Percentiles rank a stretch among this genome's conserved stretches.
phyloP scores from a whole-genome alignment of 805 yeast genomes.

The Spathaspora passalidarum region DNA sequence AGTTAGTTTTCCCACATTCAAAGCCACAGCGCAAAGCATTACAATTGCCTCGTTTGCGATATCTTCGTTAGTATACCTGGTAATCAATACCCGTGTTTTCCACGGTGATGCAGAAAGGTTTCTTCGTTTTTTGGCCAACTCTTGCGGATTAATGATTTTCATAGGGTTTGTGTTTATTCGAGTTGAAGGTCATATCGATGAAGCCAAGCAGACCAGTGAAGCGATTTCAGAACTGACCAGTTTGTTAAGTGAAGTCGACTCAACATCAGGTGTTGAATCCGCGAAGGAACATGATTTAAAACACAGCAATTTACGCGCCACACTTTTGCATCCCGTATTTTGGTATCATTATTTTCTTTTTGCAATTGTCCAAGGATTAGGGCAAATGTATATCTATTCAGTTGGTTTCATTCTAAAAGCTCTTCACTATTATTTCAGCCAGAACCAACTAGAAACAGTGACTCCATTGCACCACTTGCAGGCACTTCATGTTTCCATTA shows the following conservation, averaged over 20 bases:
- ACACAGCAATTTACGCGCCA: slow-evolving; percentile 15
- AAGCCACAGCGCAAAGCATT: slow-evolving; percentile 35
- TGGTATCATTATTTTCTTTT: slow-evolving; percentile 31
- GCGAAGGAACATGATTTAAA: slow-evolving; percentile 11
- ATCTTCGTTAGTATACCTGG: slow-evolving; percentile 25
- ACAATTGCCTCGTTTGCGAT: slow-evolving; percentile 39
- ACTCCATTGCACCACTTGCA: slow-evolving; percentile 21
- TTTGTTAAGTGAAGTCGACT: background rate
- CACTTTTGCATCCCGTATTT: slow-evolving; percentile 27
- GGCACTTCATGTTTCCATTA: slow-evolving; percentile 32
- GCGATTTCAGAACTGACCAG: background rate
- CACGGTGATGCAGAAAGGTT: slow-evolving; percentile 21
- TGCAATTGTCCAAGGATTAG: slow-evolving; percentile 33
- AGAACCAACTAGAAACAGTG: background rate
- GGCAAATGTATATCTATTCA: slow-evolving; percentile 36
- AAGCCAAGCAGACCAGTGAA: background rate
- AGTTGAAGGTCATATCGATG: slow-evolving; percentile 24
- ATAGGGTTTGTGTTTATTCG: slow-evolving; percentile 30
- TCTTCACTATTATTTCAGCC: slow-evolving; percentile 17
- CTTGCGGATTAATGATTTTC: slow-evolving; percentile 21
- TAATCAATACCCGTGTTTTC: slow-evolving; percentile 17
- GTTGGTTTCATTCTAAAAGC: slow-evolving; percentile 33
- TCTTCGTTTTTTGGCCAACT: slow-evolving; percentile 19
- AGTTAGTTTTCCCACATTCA: slow-evolving; percentile 26
- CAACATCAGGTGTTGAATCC: background rate